These are phyloP conservation scores for Cystofilobasidium ferigula DNA, from an alignment of 768 basidiomycete species.

Conservation along the genomic window DNA sequence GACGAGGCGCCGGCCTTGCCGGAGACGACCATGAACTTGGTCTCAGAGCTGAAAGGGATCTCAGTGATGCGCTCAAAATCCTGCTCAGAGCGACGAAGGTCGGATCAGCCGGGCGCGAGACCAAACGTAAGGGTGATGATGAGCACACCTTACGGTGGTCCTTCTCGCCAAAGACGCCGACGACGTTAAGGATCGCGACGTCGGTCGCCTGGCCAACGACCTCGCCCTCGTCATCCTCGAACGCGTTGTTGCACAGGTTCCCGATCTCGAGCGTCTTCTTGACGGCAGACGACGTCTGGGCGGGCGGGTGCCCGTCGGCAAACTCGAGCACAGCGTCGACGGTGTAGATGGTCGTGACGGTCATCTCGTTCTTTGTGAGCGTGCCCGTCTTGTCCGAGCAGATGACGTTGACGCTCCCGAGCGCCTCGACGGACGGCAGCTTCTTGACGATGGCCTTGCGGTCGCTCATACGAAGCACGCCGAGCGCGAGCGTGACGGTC, in stretches of 20 bases:
- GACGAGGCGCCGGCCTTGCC: conserved; percentile 46
- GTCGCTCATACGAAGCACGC: conserved; percentile 85
- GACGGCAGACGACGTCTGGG: conserved; percentile 53
- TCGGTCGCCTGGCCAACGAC: conserved; percentile 85
- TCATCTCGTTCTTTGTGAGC: conserved; percentile 90
- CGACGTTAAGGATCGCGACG: conserved; percentile 74
- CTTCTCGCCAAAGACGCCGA: conserved; percentile 53
- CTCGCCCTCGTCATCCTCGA: conserved; percentile 57
- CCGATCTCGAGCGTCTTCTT: conserved; percentile 69
- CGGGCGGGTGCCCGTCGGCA: conserved; percentile 42
- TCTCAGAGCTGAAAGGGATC: conserved; percentile 82
- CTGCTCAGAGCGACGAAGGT: too few species aligned
- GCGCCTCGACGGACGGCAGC: conserved; percentile 81
- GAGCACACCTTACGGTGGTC: conserved; percentile 60
- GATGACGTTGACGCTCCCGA: conserved; percentile 92
- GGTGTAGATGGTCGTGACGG: conserved; percentile 74
- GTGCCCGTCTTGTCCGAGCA: conserved; percentile 97
- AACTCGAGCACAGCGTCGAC: conserved; percentile 70
- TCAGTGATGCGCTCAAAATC: conserved; percentile 47
- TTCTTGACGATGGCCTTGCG: conserved; percentile 96
- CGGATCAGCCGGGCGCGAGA: too few species aligned
- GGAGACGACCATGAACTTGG: conserved; percentile 84
- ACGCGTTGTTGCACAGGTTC: conserved; percentile 80
- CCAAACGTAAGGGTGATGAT: too few species aligned
- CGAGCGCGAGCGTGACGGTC: conserved; percentile 88